Conservation (phyloP, 2,329 filamentous ascomycete genomes). For the Calonectria pauciramosa region DNA sequence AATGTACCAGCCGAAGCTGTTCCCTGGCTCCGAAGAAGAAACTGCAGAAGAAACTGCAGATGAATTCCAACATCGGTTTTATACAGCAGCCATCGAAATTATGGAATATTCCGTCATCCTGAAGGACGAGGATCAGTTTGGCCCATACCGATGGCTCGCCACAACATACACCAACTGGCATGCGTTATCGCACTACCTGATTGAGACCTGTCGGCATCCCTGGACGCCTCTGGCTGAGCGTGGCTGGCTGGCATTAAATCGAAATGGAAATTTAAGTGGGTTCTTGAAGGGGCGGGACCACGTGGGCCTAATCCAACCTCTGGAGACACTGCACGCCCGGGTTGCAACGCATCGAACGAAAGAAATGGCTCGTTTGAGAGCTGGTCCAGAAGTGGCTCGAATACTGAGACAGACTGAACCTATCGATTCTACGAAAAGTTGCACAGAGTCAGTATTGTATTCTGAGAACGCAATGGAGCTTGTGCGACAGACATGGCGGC, state of each 20-base stretch:
- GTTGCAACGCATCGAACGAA: neutral
- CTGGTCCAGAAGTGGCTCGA: neutral
- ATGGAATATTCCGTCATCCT: neutral
- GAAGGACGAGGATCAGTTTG: neutral
- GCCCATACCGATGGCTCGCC: neutral
- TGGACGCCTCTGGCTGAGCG: neutral
- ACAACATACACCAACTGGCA: neutral
- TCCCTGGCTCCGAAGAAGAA: neutral
- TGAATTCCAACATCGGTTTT: neutral
- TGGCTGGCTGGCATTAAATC: neutral
- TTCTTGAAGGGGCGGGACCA: neutral
- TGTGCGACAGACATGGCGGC: too few species aligned
- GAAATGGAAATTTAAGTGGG: neutral
- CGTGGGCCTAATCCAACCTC: neutral
- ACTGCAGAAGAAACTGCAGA: neutral
- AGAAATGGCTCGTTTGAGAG: neutral
- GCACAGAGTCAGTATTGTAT: too few species aligned
- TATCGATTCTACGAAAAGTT: too few species aligned
- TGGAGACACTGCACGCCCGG: neutral
- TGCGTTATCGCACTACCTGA: neutral
- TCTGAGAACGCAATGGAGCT: too few species aligned
- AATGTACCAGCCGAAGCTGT: neutral
- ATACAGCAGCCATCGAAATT: neutral
- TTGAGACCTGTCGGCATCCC: neutral
- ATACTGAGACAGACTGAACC: too few species aligned